Evolutionary conservation across 345 rosid species (phyloP), one percentile per base, ranked within the genome.

Genomic region (Moricandia moricandioides): DNA sequence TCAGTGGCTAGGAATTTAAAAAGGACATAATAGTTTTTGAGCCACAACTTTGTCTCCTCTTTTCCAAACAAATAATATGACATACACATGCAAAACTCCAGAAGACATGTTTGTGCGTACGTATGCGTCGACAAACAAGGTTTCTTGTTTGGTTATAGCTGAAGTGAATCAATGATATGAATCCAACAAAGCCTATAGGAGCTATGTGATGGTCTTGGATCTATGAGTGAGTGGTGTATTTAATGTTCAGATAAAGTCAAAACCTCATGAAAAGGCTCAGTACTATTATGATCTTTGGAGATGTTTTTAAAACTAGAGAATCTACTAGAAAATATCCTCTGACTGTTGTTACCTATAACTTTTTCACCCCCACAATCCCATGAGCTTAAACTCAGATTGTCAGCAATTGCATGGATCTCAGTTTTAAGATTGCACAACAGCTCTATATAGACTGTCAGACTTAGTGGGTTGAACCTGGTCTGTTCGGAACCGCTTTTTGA

Each of bases 31-130:
- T 60, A 60, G 67, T 71, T 34, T 59, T 71, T 47, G 80, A 77
- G 80, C 80, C 80, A 65, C 76, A 77, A 65, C 18, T 77, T 70
- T 77, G 80, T 71, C 71, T 77, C 76, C 54, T 65, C 55, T 57
- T 71, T 71, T 65, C 54, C 71, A 57, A 58, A 71, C 72, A 77
- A 56, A 77, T 45, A 63, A 17, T 43, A 63, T 76, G 57, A 34
- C 62, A 6, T 67, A 33, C 52, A 75, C 45, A 60, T 43, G 14
- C 68, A 60, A 35, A 75, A 59, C 55, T 51, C 66, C 24, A 21
- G 24, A 67, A 68, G 34, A 55, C 59, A 24, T 24, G 69, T 67
- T 67, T 55, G 58, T 51, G 30, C 47, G n/a, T 57, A n/a, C 12
- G 10, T 69, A 24, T 54, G 18, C 8, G 70, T 51, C 39, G 63